Conservation (phyloP, 2,329 filamentous ascomycete species). For the Xylariaceae sp. region DNA sequence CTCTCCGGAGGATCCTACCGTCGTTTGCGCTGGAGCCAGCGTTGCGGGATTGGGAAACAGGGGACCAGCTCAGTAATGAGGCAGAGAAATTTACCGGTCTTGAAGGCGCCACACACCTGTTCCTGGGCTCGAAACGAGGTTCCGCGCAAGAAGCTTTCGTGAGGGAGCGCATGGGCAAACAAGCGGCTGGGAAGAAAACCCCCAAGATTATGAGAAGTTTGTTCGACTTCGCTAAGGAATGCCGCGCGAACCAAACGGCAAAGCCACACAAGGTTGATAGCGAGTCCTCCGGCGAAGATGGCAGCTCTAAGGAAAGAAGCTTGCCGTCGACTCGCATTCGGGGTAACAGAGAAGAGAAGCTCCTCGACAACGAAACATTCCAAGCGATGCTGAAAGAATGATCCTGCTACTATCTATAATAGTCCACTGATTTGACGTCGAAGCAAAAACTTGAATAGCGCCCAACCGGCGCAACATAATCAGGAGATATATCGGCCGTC, state of each 20-base stretch:
- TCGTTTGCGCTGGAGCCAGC: conserved; percentile 24
- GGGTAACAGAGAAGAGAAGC: neutral
- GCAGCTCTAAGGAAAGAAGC: neutral
- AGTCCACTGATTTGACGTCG: neutral
- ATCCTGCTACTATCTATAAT: neutral
- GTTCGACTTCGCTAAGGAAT: conserved; percentile 19
- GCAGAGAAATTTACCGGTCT: conserved; percentile 17
- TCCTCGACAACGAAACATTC: conserved; percentile 3
- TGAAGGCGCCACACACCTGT: conserved; percentile 21
- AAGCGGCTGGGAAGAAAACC: conserved; percentile 11
- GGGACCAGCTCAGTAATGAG: conserved; percentile 25
- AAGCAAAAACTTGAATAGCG: no score
- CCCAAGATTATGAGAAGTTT: conserved; percentile 28
- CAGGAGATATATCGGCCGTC: no score
- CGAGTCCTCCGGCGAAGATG: no score
- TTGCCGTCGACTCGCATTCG: neutral
- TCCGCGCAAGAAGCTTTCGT: conserved; percentile 14
- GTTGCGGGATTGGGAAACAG: conserved; percentile 31
- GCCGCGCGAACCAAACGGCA: neutral
- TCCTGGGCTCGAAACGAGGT: conserved; percentile 21
- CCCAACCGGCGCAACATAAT: neutral
- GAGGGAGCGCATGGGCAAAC: conserved; percentile 23
- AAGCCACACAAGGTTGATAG: no score
- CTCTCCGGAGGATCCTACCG: conserved; percentile 24
- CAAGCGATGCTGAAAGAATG: conserved; percentile 4